These are phyloP conservation scores for Colletotrichum cereale DNA, from an alignment of 2,329 filamentous ascomycete genomes.

Conservation along the genomic window DNA sequence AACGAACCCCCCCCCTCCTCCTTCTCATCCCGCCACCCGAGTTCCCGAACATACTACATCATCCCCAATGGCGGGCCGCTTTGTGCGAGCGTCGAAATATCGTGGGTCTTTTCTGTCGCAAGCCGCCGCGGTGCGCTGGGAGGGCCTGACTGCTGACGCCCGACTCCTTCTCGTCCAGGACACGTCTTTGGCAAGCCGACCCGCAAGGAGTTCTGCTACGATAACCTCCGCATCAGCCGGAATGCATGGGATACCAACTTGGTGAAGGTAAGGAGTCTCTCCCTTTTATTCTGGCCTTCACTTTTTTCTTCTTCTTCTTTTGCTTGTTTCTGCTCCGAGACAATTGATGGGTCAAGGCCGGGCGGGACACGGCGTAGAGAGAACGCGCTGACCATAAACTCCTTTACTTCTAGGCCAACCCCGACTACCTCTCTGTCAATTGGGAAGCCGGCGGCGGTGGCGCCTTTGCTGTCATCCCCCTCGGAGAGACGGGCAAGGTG, in stretches of 20 bases:
- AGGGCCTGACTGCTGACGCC: constrained; percentile 43
- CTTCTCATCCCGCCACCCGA: background rate
- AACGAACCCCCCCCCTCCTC: background rate
- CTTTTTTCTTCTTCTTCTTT: background rate
- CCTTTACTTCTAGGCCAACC: constrained; percentile 79
- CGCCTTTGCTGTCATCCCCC: constrained; percentile 94
- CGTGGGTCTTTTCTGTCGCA: constrained; percentile 60
- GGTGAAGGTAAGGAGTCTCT: constrained; percentile 78
- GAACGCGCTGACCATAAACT: constrained; percentile 22
- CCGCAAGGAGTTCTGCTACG: constrained; percentile 98
- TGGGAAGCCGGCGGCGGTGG: constrained; percentile 97
- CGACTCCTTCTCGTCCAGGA: constrained; percentile 66
- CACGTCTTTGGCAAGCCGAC: constrained; percentile 98
- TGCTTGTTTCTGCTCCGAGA: constrained; percentile 18
- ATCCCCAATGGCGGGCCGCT: constrained; percentile 70
- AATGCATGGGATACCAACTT: constrained; percentile 99
- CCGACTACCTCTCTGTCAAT: constrained; percentile 96
- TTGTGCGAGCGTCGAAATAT: constrained; percentile 77
- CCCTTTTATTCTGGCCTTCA: background rate
- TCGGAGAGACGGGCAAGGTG: constrained; percentile 88
- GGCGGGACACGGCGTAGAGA: background rate
- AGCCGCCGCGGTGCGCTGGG: constrained; percentile 46
- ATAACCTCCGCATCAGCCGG: constrained; percentile 95
- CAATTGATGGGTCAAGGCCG: constrained; percentile 11
- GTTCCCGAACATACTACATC: constrained; percentile 15